phyloP scores from a whole-genome alignment of 1,284 basidiomycete genomes.

The Ganoderma boninense region DNA sequence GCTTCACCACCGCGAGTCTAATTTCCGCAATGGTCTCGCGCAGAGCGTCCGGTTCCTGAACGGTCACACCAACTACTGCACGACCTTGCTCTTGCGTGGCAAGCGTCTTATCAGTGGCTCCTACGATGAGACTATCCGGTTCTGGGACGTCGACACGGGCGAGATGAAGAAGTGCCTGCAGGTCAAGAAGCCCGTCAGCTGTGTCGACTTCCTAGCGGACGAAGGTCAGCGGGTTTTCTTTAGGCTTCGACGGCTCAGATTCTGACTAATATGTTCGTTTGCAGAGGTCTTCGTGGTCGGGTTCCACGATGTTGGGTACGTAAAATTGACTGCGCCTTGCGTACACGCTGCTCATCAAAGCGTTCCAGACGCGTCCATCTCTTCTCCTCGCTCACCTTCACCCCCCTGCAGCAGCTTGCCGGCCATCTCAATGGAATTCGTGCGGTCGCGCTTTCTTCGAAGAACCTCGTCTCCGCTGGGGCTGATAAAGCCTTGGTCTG shows the following conservation, averaged over 20 bases:
- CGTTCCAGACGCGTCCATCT: conserved; percentile 75
- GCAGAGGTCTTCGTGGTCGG: conserved; percentile 90
- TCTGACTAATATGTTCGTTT: not conserved
- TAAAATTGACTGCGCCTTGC: conserved; percentile 17
- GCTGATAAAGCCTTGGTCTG: conserved; percentile 91
- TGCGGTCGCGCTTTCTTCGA: conserved; percentile 87
- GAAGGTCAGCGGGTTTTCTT: conserved; percentile 46
- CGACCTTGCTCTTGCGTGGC: conserved; percentile 80
- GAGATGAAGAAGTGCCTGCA: conserved; percentile 83
- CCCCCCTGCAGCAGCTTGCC: conserved; percentile 82
- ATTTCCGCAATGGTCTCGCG: conserved; percentile 81
- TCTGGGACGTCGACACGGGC: conserved; percentile 87
- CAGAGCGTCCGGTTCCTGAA: conserved; percentile 81
- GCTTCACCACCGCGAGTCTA: conserved; percentile 87
- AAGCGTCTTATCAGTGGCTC: conserved; percentile 87
- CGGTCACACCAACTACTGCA: conserved; percentile 91
- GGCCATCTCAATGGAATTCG: conserved; percentile 86
- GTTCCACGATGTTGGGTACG: conserved; percentile 90
- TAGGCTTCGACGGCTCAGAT: not conserved
- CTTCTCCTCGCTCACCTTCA: conserved; percentile 83
- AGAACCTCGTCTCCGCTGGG: conserved; percentile 89
- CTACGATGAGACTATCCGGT: conserved; percentile 90
- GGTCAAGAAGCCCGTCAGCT: conserved; percentile 89
- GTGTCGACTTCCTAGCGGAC: conserved; percentile 86
- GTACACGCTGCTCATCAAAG: conserved; percentile 12